A percentile compares a stretch with the other conserved stretches of the same genome.
Evolutionary conservation across 2,329 filamentous ascomycete species (phyloP).

Genomic region (Fusarium kyushuense): DNA sequence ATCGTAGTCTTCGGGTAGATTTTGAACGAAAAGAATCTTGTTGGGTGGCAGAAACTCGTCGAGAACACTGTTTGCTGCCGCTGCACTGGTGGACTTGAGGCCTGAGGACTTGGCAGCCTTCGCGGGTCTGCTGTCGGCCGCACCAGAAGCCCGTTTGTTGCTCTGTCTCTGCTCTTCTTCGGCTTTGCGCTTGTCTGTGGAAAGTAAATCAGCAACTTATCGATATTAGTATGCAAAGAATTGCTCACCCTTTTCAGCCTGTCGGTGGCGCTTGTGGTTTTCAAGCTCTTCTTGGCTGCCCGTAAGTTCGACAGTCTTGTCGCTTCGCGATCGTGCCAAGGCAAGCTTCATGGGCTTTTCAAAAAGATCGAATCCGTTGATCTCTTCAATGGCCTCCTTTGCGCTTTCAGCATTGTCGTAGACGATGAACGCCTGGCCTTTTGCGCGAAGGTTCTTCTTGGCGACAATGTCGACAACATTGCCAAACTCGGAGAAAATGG

Average conservation of each 20-base stretch:
- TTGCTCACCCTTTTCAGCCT: conserved; percentile 86
- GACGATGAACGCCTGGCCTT: conserved; percentile 95
- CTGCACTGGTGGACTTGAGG: conserved; percentile 79
- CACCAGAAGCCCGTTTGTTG: conserved; percentile 73
- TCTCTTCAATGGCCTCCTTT: conserved; percentile 82
- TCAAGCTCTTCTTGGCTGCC: conserved; percentile 87
- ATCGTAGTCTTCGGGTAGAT: conserved; percentile 88
- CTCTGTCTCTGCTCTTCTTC: conserved; percentile 81
- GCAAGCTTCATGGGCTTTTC: conserved; percentile 90
- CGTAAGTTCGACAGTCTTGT: conserved; percentile 83
- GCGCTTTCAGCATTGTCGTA: conserved; percentile 87
- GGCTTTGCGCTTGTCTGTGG: conserved; percentile 79
- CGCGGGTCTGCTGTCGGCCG: conserved; percentile 66
- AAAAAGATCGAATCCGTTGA: conserved; percentile 93
- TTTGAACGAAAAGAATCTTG: conserved; percentile 95
- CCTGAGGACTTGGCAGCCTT: conserved; percentile 73
- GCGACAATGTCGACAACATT: conserved; percentile 85
- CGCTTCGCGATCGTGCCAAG: conserved; percentile 84
- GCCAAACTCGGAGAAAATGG: conserved; percentile 91
- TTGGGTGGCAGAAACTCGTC: conserved; percentile 98
- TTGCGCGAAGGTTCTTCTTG: conserved; percentile 90
- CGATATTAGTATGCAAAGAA: no score
- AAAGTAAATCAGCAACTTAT: background rate
- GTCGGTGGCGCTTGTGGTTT: conserved; percentile 82
- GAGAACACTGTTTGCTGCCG: conserved; percentile 80